Evolutionary conservation across 179 eudicot species (phyloP), one percentile per base, ranked within the genome.

Genomic region (Beta lomatogona): DNA sequence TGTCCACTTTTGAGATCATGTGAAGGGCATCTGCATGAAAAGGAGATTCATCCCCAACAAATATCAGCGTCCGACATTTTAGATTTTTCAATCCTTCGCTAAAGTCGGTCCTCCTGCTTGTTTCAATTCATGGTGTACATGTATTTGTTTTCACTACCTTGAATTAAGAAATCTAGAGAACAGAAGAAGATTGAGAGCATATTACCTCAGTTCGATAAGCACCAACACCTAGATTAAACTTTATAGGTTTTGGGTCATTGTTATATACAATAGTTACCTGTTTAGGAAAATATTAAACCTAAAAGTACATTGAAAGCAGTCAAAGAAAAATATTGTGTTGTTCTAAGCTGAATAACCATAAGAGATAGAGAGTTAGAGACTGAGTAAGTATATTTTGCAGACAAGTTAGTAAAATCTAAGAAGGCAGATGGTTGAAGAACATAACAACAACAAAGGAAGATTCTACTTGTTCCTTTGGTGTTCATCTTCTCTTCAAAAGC

Each of bases 251-350:
- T 19, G 96, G 92, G 80, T 96, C 99, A 84, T 93, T 94, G 85
- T 94, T 94, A 80, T 88, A 96, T n/a, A 98, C 98, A 85, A 96
- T 93, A 28, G 99, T 96, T n/a, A 96, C 98, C 97, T 96, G 88
- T 89, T 45, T 25, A 28, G 9, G 36, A 15, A 21, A 16, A 63
- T 58, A 57, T n/a, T 55, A 66, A 53, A 50, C 41, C 66, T 15
- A 74, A 22, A 36, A 63, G 50, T 25, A n/a, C 28, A 45, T 31
- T 6, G 10, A 44, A 52, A 65, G 4, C 28, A 36, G 48, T 15
- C 21, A 9, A 59, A n/a, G 18, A 21, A 77, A 15, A 28, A 61
- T 46, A 82, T 4, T 16, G 16, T 4, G 9, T 44, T 19, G 25
- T 6, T 9, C 60, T 31, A 18, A 41, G 66, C 58, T 15, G 11